phyloP scores from a whole-genome alignment of 176 grass and related monocot genomes.

The Zea mays region Zm-B73-REFERENCE-NAM-5.0 NC_050099.1:195588501-195589000 shows the following conservation, averaged over 20 bases:
- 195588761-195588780: neutral
- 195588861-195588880: constrained; percentile 39
- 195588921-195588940: constrained; percentile 74
- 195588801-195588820: constrained; percentile 12
- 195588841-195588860: neutral
- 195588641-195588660: too few species aligned
- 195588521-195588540: too few species aligned
- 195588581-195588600: too few species aligned
- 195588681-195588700: too few species aligned
- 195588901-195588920: constrained; percentile 53
- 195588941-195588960: constrained; percentile 83
- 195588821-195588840: constrained; percentile 4
- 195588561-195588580: too few species aligned
- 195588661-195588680: too few species aligned
- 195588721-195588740: neutral
- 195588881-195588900: constrained; percentile 88
- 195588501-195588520: too few species aligned
- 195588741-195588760: neutral
- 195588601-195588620: too few species aligned
- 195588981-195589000: constrained; percentile 90
- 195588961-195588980: constrained; percentile 83
- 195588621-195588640: too few species aligned
- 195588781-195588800: neutral
- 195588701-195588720: neutral
- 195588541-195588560: too few species aligned